A percentile compares a stretch with the other conserved stretches of the same genome.
Evolutionary conservation across 2,329 filamentous ascomycete genomes (phyloP).

Genomic region (Escovopsis sp.): DNA sequence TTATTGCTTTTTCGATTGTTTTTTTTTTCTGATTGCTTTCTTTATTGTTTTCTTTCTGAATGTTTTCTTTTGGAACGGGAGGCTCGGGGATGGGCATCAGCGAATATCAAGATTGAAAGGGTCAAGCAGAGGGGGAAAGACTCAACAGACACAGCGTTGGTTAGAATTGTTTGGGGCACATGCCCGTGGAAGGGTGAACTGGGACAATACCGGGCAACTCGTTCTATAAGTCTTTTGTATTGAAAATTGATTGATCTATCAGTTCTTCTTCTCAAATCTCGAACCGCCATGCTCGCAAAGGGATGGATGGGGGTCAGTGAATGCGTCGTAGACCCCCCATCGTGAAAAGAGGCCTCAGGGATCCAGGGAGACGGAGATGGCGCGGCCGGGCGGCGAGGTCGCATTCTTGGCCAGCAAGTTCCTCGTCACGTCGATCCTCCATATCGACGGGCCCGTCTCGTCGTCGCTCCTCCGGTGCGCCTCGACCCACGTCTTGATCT

Average conservation of each 20-base stretch:
- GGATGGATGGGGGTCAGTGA: neutral
- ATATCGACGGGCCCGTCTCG: slow-evolving; percentile 20
- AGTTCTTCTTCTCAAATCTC: neutral
- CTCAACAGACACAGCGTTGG: too few relatives aligned
- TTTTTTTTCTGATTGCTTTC: too few relatives aligned
- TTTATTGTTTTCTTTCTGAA: too few relatives aligned
- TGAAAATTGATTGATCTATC: neutral
- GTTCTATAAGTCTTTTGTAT: neutral
- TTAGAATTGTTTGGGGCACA: too few relatives aligned
- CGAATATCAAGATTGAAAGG: too few relatives aligned
- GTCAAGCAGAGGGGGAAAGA: too few relatives aligned
- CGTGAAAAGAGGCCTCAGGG: neutral
- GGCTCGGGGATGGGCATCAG: too few relatives aligned
- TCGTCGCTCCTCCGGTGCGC: slow-evolving; percentile 13
- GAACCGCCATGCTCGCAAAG: neutral
- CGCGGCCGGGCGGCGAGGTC: slow-evolving; percentile 8
- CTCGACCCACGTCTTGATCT: slow-evolving; percentile 22
- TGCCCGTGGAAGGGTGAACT: too few relatives aligned
- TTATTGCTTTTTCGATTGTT: too few relatives aligned
- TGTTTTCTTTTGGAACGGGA: too few relatives aligned
- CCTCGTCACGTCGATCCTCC: slow-evolving; percentile 20
- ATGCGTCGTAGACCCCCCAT: neutral
- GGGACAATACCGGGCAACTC: neutral
- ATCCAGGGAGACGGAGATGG: too few relatives aligned
- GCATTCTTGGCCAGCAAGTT: slow-evolving; percentile 22